A percentile compares a stretch with the other conserved stretches of the same genome.
phyloP scores from a whole-genome alignment of 2,329 filamentous ascomycete genomes.

The Cladosporium sp. region DNA sequence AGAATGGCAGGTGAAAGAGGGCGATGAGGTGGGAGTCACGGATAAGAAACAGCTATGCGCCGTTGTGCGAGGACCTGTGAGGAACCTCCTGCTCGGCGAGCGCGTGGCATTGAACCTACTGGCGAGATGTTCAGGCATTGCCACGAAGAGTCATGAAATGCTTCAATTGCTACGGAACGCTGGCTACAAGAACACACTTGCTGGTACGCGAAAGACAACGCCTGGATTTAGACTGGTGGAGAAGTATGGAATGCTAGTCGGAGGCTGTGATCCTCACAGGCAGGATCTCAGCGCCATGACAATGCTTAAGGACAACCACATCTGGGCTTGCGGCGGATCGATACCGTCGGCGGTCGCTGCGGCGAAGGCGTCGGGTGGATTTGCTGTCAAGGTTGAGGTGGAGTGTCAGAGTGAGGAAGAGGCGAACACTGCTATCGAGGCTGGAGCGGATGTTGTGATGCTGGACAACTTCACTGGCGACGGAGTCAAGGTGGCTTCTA shows the following conservation, averaged over 20 bases:
- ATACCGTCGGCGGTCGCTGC: constrained; percentile 84
- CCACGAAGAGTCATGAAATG: constrained; percentile 59
- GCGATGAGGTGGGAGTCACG: constrained; percentile 62
- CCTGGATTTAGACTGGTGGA: constrained; percentile 93
- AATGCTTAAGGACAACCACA: constrained; percentile 99
- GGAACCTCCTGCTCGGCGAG: constrained; percentile 85
- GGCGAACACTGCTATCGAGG: constrained; percentile 85
- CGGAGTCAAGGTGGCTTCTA: constrained; percentile 72
- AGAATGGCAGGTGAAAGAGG: constrained; percentile 82
- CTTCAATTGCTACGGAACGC: constrained; percentile 55
- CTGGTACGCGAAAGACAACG: constrained; percentile 94
- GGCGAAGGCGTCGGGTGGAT: constrained; percentile 81
- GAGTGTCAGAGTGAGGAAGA: constrained; percentile 87
- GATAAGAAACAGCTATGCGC: constrained; percentile 67
- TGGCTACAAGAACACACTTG: constrained; percentile 81
- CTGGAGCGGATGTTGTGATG: constrained; percentile 95
- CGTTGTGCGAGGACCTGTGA: constrained; percentile 80
- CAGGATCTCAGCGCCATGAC: constrained; percentile 90
- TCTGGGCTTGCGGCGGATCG: constrained; percentile 80
- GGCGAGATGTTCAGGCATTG: constrained; percentile 87
- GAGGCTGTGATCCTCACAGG: constrained; percentile 86
- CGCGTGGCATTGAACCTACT: constrained; percentile 89
- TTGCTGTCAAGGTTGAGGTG: constrained; percentile 92
- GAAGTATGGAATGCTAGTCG: constrained; percentile 96
- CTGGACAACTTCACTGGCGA: constrained; percentile 89